A percentile compares a stretch with the other conserved stretches of the same genome.
These are phyloP conservation scores for Phyllosticta citriasiana DNA, from an alignment of 2,329 filamentous ascomycete species.

Conservation along the genomic window DNA sequence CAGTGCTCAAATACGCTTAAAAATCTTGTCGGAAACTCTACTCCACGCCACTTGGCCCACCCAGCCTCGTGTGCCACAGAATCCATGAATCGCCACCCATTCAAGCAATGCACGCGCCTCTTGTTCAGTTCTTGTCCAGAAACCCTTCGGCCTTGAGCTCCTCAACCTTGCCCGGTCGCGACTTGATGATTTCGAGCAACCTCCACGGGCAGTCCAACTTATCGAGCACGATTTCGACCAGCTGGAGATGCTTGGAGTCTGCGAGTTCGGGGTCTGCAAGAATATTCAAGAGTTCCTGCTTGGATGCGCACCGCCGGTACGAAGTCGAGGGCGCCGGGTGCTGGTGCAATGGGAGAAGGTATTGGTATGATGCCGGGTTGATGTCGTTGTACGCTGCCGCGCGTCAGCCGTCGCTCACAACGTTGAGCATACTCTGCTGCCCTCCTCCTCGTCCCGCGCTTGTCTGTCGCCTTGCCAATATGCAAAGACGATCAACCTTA, in stretches of 20 bases:
- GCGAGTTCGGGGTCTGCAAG: slow-evolving; percentile 20
- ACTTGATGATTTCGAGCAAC: slow-evolving; percentile 25
- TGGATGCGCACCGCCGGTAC: slow-evolving; percentile 29
- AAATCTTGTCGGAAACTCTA: not conserved
- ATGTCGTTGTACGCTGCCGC: slow-evolving; percentile 29
- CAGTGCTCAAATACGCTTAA: not conserved
- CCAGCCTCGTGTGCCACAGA: not conserved
- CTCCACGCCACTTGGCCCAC: not conserved
- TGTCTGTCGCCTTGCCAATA: not conserved
- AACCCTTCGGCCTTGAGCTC: slow-evolving; percentile 33
- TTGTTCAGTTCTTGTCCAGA: not conserved
- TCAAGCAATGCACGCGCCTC: not conserved
- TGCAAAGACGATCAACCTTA: not conserved
- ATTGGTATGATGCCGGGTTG: slow-evolving; percentile 28
- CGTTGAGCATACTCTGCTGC: not conserved
- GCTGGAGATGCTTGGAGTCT: slow-evolving; percentile 24
- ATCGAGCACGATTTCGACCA: slow-evolving; percentile 34
- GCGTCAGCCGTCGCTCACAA: not conserved
- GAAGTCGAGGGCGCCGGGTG: slow-evolving; percentile 20
- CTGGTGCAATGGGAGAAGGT: slow-evolving; percentile 32
- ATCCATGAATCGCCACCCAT: not conserved
- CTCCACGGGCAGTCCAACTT: slow-evolving; percentile 31
- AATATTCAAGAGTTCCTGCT: slow-evolving; percentile 28
- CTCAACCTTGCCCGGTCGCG: slow-evolving; percentile 23
- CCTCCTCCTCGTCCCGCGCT: not conserved